These are phyloP conservation scores for Nigrospora osmanthi DNA, from an alignment of 2,329 filamentous ascomycete species.

Conservation along the genomic window DNA sequence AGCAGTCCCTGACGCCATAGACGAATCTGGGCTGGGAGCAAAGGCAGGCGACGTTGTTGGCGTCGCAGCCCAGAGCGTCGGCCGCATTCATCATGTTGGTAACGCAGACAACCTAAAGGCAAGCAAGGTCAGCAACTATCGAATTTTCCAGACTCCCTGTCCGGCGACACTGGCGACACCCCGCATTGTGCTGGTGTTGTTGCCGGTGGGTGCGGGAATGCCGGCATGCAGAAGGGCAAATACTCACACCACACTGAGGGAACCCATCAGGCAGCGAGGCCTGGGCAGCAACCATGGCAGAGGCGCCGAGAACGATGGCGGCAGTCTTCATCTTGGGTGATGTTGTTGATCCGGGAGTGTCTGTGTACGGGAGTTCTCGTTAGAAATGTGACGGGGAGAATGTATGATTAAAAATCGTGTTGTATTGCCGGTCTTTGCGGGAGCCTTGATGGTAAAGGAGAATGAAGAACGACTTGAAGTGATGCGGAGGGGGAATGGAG, in stretches of 20 bases:
- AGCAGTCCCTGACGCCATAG: conserved; percentile 2
- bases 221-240: too few relatives aligned
- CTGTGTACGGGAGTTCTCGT: too few relatives aligned
- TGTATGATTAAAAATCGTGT: too few relatives aligned
- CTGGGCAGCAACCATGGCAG: neutral
- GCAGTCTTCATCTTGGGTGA: neutral
- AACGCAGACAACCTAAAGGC: neutral
- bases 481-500: too few relatives aligned
- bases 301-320: neutral
- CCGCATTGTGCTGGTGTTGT: too few relatives aligned
- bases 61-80: neutral
- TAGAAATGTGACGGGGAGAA: too few relatives aligned
- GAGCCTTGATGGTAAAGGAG: too few relatives aligned
- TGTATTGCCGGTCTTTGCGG: too few relatives aligned
- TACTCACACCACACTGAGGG: conserved; percentile 1
- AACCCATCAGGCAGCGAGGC: neutral
- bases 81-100: conserved; percentile 1
- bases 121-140: neutral
- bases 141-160: too few relatives aligned
- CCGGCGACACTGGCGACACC: too few relatives aligned
- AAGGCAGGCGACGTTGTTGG: neutral
- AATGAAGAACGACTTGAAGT: too few relatives aligned
- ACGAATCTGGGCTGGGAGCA: neutral
- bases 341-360: neutral
- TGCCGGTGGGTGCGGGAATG: too few relatives aligned